Conservation (phyloP, 192 early-diverging fungal species). For the Coemansia sp. region DNA sequence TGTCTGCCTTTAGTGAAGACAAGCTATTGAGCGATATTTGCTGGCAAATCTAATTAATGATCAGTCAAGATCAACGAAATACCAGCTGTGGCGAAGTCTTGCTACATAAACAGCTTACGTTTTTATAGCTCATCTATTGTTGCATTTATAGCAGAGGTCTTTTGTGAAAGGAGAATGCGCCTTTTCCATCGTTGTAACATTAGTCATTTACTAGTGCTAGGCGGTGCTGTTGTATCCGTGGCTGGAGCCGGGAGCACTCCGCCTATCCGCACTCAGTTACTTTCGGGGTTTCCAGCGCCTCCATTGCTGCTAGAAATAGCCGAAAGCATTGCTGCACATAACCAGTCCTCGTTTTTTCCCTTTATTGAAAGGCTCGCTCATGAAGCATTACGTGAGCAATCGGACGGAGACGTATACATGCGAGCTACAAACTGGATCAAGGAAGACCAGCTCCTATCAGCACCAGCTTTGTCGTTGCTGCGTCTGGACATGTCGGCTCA, state of each 20-base stretch:
- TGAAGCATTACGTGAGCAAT: slow-evolving; percentile 21
- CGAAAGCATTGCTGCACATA: slow-evolving; percentile 67
- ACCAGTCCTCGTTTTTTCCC: slow-evolving; percentile 62
- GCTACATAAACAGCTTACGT: no score
- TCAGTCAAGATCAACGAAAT: no score
- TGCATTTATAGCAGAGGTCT: no score
- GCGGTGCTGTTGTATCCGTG: background rate
- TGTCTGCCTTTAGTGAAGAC: no score
- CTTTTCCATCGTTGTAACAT: no score
- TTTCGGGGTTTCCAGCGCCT: slow-evolving; percentile 60
- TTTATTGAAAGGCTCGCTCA: slow-evolving; percentile 59
- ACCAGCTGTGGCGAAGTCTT: no score
- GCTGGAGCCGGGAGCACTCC: background rate
- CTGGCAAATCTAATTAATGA: no score
- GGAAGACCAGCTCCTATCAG: slow-evolving; percentile 35
- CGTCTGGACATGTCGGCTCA: slow-evolving; percentile 70
- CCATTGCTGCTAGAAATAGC: slow-evolving; percentile 72
- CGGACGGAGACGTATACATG: slow-evolving; percentile 54
- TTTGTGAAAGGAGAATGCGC: no score
- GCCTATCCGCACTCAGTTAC: slow-evolving; percentile 35
- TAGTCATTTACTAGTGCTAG: background rate
- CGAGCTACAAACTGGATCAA: slow-evolving; percentile 55
- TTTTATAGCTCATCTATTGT: no score
- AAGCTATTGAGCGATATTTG: no score
- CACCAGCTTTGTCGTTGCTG: slow-evolving; percentile 59